Conservation (phyloP, 345 rosid species). For the Gossypium arboreum region DNA sequence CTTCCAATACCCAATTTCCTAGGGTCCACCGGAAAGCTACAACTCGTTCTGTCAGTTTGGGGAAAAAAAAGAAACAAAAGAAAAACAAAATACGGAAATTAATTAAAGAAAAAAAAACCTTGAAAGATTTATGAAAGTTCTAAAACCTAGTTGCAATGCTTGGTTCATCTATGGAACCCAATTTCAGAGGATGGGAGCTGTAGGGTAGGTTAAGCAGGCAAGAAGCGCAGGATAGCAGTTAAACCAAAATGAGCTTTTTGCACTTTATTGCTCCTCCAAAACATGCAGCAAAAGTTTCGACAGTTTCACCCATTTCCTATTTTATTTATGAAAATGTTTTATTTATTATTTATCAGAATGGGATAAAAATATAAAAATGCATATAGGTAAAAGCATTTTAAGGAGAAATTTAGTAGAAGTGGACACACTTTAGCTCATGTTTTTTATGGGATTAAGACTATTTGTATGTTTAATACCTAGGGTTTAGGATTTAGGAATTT, state of each 20-base stretch:
- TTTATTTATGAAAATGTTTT: no score
- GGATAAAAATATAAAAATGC: no score
- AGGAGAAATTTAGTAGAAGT: fast-evolving
- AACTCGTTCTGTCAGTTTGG: constrained; percentile 19
- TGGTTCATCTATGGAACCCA: constrained; percentile 30
- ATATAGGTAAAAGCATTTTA: fast-evolving
- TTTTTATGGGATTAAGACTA: fast-evolving
- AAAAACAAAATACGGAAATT: neutral
- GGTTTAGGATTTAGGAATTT: no score
- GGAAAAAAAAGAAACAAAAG: neutral
- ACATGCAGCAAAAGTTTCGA: no score
- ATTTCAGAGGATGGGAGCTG: neutral
- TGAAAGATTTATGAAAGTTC: constrained; percentile 28
- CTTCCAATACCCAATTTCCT: constrained; percentile 33
- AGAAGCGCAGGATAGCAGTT: neutral
- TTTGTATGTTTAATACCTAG: fast-evolving
- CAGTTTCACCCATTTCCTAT: no score
- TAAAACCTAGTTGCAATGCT: constrained; percentile 41
- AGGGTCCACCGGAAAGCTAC: constrained; percentile 43
- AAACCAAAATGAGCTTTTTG: no score
- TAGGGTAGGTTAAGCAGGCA: neutral
- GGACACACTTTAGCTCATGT: fast-evolving
- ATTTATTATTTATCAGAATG: no score
- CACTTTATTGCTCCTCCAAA: neutral
- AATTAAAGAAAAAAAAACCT: constrained; percentile 26